Evolutionary conservation across 345 rosid species (phyloP).

Genomic region (Melaleuca alternifolia): DNA sequence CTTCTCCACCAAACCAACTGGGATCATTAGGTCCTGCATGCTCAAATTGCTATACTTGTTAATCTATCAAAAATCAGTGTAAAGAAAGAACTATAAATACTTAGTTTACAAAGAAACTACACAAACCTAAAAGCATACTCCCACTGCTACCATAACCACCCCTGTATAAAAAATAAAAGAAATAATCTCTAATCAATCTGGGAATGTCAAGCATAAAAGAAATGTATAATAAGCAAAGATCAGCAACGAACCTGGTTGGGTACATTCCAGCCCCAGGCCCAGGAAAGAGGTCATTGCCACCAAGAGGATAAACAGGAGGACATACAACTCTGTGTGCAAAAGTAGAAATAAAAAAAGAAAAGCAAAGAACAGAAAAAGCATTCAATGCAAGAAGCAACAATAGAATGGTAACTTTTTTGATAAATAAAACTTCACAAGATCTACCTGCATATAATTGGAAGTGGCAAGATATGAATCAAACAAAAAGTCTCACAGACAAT

Average conservation of each 20-base stretch:
- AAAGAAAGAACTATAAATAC: neutral
- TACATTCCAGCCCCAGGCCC: slow-evolving; percentile 73
- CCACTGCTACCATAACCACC: slow-evolving; percentile 45
- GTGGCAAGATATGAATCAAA: neutral
- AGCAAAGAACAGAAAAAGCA: neutral
- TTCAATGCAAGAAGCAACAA: neutral
- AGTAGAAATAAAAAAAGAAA: neutral
- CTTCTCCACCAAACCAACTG: slow-evolving; percentile 42
- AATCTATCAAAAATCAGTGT: neutral
- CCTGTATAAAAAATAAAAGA: slow-evolving; percentile 24
- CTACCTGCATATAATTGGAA: neutral
- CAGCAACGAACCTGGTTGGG: slow-evolving; percentile 41
- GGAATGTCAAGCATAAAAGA: neutral
- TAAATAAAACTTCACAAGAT: neutral
- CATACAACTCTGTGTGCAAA: slow-evolving; percentile 30
- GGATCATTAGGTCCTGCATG: slow-evolving; percentile 68
- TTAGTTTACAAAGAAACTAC: neutral
- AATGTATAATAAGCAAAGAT: neutral
- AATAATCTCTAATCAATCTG: neutral
- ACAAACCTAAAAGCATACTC: slow-evolving; percentile 73
- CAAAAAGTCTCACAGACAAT: neutral
- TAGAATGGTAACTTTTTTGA: neutral
- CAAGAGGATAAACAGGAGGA: slow-evolving; percentile 43
- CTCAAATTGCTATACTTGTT: slow-evolving; percentile 10
- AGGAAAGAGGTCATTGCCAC: slow-evolving; percentile 49